phyloP scores from a whole-genome alignment of 768 basidiomycete genomes.

The Russula sp. region DNA sequence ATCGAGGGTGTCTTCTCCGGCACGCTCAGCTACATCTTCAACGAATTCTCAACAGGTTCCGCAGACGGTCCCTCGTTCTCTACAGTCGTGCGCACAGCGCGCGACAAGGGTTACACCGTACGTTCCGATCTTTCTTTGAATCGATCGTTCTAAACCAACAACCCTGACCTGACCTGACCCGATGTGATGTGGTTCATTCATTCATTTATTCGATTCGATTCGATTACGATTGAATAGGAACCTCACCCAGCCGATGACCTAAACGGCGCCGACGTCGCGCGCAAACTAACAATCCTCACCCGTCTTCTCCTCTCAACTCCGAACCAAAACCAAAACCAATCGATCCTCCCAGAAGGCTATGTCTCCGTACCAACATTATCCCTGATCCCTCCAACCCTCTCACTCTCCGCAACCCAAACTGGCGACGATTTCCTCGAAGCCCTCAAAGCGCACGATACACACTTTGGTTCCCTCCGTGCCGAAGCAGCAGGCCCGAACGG shows the following conservation, averaged over 20 bases:
- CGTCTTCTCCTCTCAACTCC: constrained; percentile 55
- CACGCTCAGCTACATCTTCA: constrained; percentile 99
- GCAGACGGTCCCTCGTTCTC: constrained; percentile 77
- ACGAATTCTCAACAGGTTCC: constrained; percentile 78
- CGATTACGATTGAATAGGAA: constrained; percentile 53
- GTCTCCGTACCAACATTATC: constrained; percentile 77
- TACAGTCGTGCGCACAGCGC: constrained; percentile 81
- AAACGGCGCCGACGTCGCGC: constrained; percentile 93
- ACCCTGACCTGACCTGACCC: too few species aligned
- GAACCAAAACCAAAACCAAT: constrained; percentile 34
- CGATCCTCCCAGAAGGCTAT: constrained; percentile 67
- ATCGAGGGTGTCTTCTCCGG: constrained; percentile 98
- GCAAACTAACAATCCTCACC: constrained; percentile 94
- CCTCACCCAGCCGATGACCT: constrained; percentile 97
- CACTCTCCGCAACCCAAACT: constrained; percentile 48
- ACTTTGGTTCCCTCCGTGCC: constrained; percentile 72
- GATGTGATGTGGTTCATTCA: too few species aligned
- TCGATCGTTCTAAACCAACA: not conserved
- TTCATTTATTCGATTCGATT: not conserved
- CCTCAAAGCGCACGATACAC: constrained; percentile 77
- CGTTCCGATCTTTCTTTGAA: constrained; percentile 28
- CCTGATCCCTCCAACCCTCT: constrained; percentile 77
- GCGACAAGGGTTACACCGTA: constrained; percentile 94
- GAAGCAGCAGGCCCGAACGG: constrained; percentile 53
- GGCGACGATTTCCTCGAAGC: constrained; percentile 82